Base-by-base conservation (phyloP, 192 early-diverging fungal species). In the Backusella morwellensis region DNA sequence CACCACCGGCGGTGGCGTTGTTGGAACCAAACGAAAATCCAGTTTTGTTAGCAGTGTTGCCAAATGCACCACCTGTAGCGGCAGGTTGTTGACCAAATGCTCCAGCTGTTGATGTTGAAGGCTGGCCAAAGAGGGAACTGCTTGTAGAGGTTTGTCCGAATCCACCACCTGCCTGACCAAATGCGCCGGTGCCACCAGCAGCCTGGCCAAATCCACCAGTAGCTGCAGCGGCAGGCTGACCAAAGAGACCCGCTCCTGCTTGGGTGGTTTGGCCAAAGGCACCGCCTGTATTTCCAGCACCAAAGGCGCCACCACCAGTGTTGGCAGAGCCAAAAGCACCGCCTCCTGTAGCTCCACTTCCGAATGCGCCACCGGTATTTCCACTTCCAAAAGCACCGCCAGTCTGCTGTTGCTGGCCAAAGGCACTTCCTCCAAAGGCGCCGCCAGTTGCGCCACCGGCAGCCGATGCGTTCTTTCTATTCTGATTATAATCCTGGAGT, bases 401-500 rank as follows among this genome's bases (percentile, higher is more conserved):
- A 7, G 47, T n/a, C 42, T 44, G 42, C 21, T 50, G 47, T 0
- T 50, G 47, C 1, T 50, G 47, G 3, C 87, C 87, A 75, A 87
- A 86, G 1, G 75, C 63, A 21, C 75, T 54, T 9, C 38, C 38
- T 11, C 38, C 38, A 40, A 40, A 40, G 8, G 77, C 19, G 7
- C 17, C 38, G n/a, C 63, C 75, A 23, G 78, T 41, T 1, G 83
- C 86, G 78, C 80, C 85, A 2, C 81, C 70, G 23, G 73, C 72
- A 44, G 67, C 78, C 23, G 47, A 69, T 15, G 80, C 80, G 54
- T 67, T 81, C 76, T 96, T 96, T 68, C 95, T 94, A 19, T 91
- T 91, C 74, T 93, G 89, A 68, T 85, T 80, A 74, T 99, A 99
- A 80, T 99, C 97, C 86, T 95, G 91, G 3, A 94, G 75, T 21